Base-by-base conservation (phyloP, 2,329 filamentous ascomycete genomes). In the Fusarium clavum region DNA sequence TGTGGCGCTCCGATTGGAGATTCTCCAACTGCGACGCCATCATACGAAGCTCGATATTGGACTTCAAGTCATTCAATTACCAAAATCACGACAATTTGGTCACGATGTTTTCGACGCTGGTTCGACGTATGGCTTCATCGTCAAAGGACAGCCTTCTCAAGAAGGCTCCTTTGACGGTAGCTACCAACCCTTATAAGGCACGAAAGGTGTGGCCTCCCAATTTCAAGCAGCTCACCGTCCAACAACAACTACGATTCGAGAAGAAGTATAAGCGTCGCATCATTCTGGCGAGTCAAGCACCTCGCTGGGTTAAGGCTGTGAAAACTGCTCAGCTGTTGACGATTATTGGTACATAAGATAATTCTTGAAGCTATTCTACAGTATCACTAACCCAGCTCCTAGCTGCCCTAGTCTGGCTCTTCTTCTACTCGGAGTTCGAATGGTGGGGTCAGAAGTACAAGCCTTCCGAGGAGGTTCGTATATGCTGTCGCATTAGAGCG, bases 161-260 rank as follows among this genome's bases (percentile, higher is more conserved):
- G 41, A 68, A 69, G 46, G 55, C 73, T 47, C 75, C 78, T 25
- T 61, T 79, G 43, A 77, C 67, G 58, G 80, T 84, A 66, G 82
- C 85, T 69, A 84, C 79, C 64, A 90, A 88, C 76, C 86, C 86
- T 8, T 90, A 88, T 81, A 87, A 83, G 75, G 87, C 89, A 51
- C 91, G 92, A 80, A 92, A 91, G 77, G 83, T 88, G 70, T 95
- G 92, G 92, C 92, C 92, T 61, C 92, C 92, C 14, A 90, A 94
- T 79, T 92, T 95, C 79, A 82, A 85, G 67, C 87, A 88, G 76
- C 86, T 95, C 63, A 88, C 88, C 40, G 82, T 85, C 48, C 91
- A 92, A 79, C 89, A 94, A 76, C 90, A 94, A 79, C 91, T 94
- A 77, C 86, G 89, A 45, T 90, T 94, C 73, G 92, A 95, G 83